Evolutionary conservation across 176 grass and related monocot genomes (phyloP).

Genomic region (Aegilops tauschii): DNA sequence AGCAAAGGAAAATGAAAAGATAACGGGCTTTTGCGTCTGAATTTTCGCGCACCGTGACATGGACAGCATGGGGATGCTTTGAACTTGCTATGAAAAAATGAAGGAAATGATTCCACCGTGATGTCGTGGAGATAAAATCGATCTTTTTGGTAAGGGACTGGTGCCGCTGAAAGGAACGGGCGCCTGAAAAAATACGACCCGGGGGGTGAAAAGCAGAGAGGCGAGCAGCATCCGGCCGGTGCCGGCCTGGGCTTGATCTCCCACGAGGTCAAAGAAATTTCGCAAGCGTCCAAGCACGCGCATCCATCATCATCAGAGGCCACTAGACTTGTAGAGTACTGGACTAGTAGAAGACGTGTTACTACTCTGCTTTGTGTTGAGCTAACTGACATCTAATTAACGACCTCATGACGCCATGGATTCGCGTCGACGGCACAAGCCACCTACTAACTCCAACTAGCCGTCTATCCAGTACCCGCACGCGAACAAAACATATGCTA

Average conservation of each 20-base stretch:
- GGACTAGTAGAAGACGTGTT: no score
- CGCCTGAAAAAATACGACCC: background rate
- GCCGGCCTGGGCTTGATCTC: conserved; percentile 13
- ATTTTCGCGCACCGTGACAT: background rate
- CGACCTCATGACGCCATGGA: conserved; percentile 23
- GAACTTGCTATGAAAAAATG: background rate
- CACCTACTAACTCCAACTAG: conserved; percentile 17
- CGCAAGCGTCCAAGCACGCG: conserved; percentile 35
- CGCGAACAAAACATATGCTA: background rate
- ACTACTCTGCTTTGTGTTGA: background rate
- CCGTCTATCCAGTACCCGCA: background rate
- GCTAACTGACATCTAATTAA: background rate
- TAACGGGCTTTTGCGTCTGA: background rate
- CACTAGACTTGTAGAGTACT: background rate
- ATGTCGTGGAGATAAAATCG: background rate
- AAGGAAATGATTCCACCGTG: background rate
- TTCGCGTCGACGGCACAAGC: background rate
- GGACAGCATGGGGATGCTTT: background rate
- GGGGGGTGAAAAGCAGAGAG: background rate
- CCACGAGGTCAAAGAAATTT: conserved; percentile 16
- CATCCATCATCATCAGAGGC: background rate
- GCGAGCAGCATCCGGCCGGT: background rate
- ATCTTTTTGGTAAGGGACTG: background rate
- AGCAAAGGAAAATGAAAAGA: background rate
- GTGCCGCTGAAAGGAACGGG: background rate